Conservation (phyloP, 805 yeast genomes). For the Danielozyma ontarioensis region DNA sequence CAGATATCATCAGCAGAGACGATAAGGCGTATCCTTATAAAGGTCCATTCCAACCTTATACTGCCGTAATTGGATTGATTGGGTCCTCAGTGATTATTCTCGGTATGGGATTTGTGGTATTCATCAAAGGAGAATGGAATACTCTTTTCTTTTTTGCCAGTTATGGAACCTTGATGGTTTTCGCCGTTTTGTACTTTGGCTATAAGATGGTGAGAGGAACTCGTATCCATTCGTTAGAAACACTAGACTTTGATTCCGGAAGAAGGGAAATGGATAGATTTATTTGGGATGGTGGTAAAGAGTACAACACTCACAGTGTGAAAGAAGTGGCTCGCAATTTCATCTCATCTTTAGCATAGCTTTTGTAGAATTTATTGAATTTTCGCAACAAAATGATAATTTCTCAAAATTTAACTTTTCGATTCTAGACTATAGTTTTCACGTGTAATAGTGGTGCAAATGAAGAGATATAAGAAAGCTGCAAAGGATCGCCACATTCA, state of each 20-base stretch:
- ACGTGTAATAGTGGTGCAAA: too few species aligned
- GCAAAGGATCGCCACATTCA: too few species aligned
- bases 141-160: slow-evolving; percentile 58
- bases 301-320: slow-evolving; percentile 28
- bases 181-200: slow-evolving; percentile 45
- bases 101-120: slow-evolving; percentile 59
- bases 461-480: too few species aligned
- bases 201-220: slow-evolving; percentile 61
- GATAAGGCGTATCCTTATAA: slow-evolving; percentile 64
- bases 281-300: slow-evolving; percentile 72
- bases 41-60: slow-evolving; percentile 66
- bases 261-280: slow-evolving; percentile 77
- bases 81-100: slow-evolving; percentile 49
- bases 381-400: not conserved
- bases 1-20: slow-evolving; percentile 60
- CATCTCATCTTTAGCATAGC: slow-evolving; percentile 29
- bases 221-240: slow-evolving; percentile 61
- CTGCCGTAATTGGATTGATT: slow-evolving; percentile 57
- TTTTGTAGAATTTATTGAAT: too few species aligned
- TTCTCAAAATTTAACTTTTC: not conserved
- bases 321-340: slow-evolving; percentile 30
- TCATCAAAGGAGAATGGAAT: slow-evolving; percentile 54
- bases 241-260: slow-evolving; percentile 78
- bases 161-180: slow-evolving; percentile 56
- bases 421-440: too few species aligned